A percentile compares a stretch with the other conserved stretches of the same genome.
Conservation (phyloP, 495 filamentous ascomycete species). For the Hyaloscypha hepaticicola region DNA sequence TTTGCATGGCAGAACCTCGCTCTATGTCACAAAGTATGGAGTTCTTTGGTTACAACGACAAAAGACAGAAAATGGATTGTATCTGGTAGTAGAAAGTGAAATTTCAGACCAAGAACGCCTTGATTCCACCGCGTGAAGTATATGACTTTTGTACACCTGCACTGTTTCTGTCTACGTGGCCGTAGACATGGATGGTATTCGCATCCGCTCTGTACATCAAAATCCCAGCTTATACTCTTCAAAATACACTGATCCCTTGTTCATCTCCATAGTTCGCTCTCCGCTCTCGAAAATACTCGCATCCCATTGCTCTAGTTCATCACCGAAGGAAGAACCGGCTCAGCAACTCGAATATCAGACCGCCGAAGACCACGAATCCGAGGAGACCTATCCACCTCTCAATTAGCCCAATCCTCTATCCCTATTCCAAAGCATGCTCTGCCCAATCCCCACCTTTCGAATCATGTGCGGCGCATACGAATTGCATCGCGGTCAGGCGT, state of each 20-base stretch:
- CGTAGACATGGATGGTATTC: conserved; percentile 2
- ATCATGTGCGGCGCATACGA: no score
- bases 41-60: background rate
- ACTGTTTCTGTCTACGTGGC: background rate
- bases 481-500: no score
- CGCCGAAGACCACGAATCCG: conserved; percentile 81
- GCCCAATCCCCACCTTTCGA: no score
- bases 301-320: background rate
- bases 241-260: background rate
- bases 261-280: background rate
- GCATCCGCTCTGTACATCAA: background rate
- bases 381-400: conserved; percentile 56
- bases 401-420: conserved; percentile 1
- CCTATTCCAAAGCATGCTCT: background rate
- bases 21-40: conserved; percentile 2
- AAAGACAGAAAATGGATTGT: background rate
- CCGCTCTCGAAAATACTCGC: background rate
- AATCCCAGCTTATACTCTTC: background rate
- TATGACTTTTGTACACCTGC: background rate
- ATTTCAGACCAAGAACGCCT: background rate
- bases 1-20: conserved; percentile 15
- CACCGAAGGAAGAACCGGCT: conserved; percentile 65
- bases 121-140: background rate
- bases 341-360: conserved; percentile 78
- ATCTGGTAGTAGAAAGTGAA: background rate